Percentiles rank a stretch among this genome's conserved stretches.
These are phyloP conservation scores for Pseudonectria buxi DNA, from an alignment of 2,329 filamentous ascomycete genomes.

Conservation along the genomic window DNA sequence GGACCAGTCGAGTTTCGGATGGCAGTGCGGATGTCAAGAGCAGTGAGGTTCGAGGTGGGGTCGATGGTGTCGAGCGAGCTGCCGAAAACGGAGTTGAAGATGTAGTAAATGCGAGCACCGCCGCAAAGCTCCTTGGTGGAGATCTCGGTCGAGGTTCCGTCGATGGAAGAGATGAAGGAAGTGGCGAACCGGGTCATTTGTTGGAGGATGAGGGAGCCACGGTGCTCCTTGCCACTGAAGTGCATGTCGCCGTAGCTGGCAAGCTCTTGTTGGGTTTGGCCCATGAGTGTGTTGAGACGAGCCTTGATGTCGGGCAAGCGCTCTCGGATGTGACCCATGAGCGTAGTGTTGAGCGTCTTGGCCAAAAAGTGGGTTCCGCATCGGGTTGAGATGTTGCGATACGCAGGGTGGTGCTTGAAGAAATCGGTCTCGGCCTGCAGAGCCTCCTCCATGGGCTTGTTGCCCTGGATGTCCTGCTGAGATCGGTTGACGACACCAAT, in stretches of 20 bases:
- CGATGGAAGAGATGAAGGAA: constrained; percentile 96
- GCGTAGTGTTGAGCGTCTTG: constrained; percentile 87
- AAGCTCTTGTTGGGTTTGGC: constrained; percentile 97
- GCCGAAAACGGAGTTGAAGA: constrained; percentile 98
- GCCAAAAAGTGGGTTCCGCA: constrained; percentile 93
- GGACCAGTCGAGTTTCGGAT: constrained; percentile 98
- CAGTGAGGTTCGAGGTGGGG: constrained; percentile 89
- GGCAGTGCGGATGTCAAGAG: constrained; percentile 90
- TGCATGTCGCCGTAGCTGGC: constrained; percentile 97
- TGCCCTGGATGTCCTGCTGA: constrained; percentile 94
- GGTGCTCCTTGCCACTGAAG: constrained; percentile 94
- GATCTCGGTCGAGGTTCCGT: constrained; percentile 96
- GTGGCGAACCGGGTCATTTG: constrained; percentile 98
- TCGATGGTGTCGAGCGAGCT: constrained; percentile 95
- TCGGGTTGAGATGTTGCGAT: constrained; percentile 87
- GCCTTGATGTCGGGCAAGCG: constrained; percentile 97
- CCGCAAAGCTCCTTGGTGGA: constrained; percentile 97
- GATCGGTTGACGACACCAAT: constrained; percentile 98
- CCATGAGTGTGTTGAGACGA: constrained; percentile 94
- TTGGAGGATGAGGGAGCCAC: constrained; percentile 89
- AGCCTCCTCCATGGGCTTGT: constrained; percentile 90
- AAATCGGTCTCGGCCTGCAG: constrained; percentile 87
- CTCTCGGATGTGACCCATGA: constrained; percentile 95
- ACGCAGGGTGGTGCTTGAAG: constrained; percentile 94
- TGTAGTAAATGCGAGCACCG: constrained; percentile 94